Percentiles rank a stretch among this genome's conserved stretches.
These are phyloP conservation scores for Beauveria brongniartii DNA, from an alignment of 2,329 filamentous ascomycete species.

Conservation along the genomic window DNA sequence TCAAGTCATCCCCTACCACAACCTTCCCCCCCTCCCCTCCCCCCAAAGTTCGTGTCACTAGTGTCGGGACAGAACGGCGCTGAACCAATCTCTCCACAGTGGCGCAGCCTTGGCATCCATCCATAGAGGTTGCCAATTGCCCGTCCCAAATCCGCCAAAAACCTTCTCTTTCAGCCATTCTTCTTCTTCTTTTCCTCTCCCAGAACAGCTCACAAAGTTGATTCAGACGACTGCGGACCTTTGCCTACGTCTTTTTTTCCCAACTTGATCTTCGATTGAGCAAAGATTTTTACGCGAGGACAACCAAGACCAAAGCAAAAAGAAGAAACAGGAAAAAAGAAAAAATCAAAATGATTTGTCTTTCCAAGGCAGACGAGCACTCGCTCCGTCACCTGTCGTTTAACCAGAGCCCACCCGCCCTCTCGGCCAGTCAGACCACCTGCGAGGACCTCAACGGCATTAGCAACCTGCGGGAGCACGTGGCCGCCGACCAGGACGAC, in stretches of 20 bases:
- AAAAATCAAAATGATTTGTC: conserved; percentile 39
- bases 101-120: conserved; percentile 6
- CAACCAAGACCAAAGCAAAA: too few species aligned
- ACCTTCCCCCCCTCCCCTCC: neutral
- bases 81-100: conserved; percentile 8
- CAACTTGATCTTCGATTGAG: too few species aligned
- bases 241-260: too few species aligned
- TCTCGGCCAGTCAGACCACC: conserved; percentile 42
- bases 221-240: neutral
- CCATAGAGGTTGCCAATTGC: neutral
- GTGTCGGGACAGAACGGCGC: conserved; percentile 4
- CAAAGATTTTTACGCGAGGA: too few species aligned
- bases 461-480: conserved; percentile 39
- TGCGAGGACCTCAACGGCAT: conserved; percentile 49
- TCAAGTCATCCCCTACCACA: too few species aligned
- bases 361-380: conserved; percentile 45
- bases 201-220: neutral
- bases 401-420: conserved; percentile 45
- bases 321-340: neutral
- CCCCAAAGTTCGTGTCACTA: neutral
- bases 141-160: neutral
- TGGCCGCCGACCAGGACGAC: conserved; percentile 27
- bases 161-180: neutral
- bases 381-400: conserved; percentile 38
- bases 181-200: neutral